Conservation (phyloP, 805 yeast genomes). For the Candida anglica region DNA sequence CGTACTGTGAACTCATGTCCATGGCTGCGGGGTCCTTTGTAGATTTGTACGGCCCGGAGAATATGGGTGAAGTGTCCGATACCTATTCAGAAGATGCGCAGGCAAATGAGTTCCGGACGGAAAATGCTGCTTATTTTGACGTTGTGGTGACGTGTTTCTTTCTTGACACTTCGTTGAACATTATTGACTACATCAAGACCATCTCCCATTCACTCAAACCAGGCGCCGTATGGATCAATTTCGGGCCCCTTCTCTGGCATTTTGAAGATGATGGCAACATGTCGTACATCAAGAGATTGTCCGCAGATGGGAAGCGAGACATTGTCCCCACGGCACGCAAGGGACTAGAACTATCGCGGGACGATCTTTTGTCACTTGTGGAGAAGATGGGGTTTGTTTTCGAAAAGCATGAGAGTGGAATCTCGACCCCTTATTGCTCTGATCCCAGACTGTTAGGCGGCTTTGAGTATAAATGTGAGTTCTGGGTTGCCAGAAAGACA, state of each 20-base stretch:
- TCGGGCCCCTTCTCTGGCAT: constrained; percentile 74
- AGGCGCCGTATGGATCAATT: constrained; percentile 57
- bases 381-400: constrained; percentile 50
- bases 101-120: constrained; percentile 39
- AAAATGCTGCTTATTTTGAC: constrained; percentile 38
- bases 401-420: constrained; percentile 36
- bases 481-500: constrained; percentile 58
- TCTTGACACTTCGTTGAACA: constrained; percentile 59
- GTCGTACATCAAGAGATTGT: constrained; percentile 11
- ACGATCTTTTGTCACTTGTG: constrained; percentile 48
- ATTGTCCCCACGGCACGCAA: constrained; percentile 31
- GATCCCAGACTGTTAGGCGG: constrained; percentile 49
- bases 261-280: constrained; percentile 48
- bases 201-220: constrained; percentile 42
- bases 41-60: constrained; percentile 58
- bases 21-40: constrained; percentile 72
- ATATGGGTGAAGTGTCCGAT: constrained; percentile 25
- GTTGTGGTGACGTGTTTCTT: constrained; percentile 55
- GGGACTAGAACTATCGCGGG: constrained; percentile 59
- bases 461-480: constrained; percentile 60
- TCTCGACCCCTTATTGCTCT: constrained; percentile 50
- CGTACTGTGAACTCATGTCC: constrained; percentile 53
- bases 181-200: constrained; percentile 53
- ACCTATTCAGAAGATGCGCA: constrained; percentile 31
- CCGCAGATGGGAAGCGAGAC: constrained; percentile 18